phyloP scores from a whole-genome alignment of 169 alveolate genomes.

The Cyclospora cayetanensis region DNA sequence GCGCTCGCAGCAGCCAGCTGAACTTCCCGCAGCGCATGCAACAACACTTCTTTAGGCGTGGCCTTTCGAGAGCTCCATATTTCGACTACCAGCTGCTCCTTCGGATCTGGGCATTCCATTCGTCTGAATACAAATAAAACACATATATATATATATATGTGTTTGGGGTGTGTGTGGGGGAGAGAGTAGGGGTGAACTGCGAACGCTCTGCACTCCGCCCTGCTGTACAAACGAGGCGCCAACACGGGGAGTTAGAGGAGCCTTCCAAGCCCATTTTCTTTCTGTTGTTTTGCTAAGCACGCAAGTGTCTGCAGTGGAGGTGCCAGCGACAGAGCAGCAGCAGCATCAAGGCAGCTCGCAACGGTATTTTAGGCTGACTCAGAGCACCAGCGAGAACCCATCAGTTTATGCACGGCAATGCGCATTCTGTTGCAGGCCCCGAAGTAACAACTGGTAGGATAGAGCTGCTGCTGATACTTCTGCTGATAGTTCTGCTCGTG shows the following conservation, averaged over 20 bases:
- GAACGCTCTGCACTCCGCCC: too few species aligned
- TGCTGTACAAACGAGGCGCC: too few species aligned
- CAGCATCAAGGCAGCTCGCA: too few species aligned
- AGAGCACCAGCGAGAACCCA: constrained; percentile 85
- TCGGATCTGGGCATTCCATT: constrained; percentile 83
- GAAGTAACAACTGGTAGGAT: constrained; percentile 83
- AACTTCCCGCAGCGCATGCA: constrained; percentile 68
- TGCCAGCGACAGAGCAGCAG: too few species aligned
- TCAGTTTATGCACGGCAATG: constrained; percentile 87
- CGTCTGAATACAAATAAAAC: constrained; percentile 68
- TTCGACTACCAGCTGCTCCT: constrained; percentile 86
- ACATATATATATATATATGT: too few species aligned
- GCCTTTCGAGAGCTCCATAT: constrained; percentile 82
- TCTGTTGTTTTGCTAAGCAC: too few species aligned
- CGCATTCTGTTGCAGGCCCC: constrained; percentile 88
- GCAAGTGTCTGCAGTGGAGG: too few species aligned
- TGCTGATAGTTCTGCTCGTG: constrained; percentile 80
- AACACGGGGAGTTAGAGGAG: too few species aligned
- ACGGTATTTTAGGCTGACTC: constrained; percentile 69
- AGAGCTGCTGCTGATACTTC: constrained; percentile 80
- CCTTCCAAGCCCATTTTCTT: too few species aligned
- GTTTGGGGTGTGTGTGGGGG: too few species aligned
- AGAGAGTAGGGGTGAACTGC: too few species aligned
- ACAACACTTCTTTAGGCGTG: constrained; percentile 78
- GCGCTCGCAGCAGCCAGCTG: background rate